A percentile compares a stretch with the other conserved stretches of the same genome.
These are phyloP conservation scores for Alternaria triticina DNA, from an alignment of 2,329 filamentous ascomycete genomes.

Conservation along the genomic window DNA sequence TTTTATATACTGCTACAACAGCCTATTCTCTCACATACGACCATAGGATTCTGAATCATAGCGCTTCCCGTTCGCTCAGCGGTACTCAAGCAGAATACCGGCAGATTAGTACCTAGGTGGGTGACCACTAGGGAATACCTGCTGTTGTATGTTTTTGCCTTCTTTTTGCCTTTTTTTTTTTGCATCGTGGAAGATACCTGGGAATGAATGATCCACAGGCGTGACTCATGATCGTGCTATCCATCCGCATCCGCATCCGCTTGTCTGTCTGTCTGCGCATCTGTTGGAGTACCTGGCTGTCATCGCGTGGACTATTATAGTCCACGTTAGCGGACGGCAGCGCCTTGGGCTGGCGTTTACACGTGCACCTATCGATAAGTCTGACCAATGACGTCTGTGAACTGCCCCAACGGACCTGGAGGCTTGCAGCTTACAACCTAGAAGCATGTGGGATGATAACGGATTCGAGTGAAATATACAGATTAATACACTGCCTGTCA, in stretches of 20 bases:
- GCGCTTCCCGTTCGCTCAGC: no score
- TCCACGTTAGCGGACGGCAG: background rate
- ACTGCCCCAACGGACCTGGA: background rate
- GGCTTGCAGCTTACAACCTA: conserved; percentile 1
- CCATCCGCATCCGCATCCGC: background rate
- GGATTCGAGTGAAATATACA: background rate
- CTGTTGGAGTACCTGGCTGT: background rate
- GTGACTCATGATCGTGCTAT: background rate
- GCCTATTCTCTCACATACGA: no score
- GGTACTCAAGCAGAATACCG: no score
- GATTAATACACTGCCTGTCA: background rate
- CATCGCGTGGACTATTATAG: background rate
- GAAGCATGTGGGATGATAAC: conserved; percentile 8
- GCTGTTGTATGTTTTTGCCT: background rate
- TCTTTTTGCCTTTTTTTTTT: background rate
- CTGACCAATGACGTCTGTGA: conserved; percentile 13
- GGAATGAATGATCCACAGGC: no score
- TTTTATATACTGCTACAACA: no score
- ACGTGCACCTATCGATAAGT: conserved; percentile 14
- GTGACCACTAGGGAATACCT: no score
- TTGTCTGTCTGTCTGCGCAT: background rate
- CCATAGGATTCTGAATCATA: no score
- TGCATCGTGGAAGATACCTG: no score
- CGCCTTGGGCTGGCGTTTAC: background rate
- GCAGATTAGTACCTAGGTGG: no score